Evolutionary conservation across 257 asterid species (phyloP).

Genomic region (Solanum rostratum): DNA sequence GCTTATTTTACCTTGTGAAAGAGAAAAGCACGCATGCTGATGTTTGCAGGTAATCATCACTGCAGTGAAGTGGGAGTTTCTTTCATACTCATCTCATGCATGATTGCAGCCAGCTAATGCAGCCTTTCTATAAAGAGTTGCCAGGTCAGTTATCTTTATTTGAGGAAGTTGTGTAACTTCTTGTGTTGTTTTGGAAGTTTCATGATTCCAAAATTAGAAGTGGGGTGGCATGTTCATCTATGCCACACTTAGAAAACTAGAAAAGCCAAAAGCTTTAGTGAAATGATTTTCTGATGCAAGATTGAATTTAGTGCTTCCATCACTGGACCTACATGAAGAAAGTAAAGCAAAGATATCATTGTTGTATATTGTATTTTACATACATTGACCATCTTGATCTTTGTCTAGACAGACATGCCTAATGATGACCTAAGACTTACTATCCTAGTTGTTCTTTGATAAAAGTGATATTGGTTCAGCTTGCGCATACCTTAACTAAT

Average conservation of each 20-base stretch:
- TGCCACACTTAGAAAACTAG: background rate
- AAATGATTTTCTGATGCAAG: background rate
- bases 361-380: background rate
- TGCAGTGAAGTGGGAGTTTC: background rate
- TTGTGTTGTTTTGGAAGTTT: background rate
- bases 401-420: background rate
- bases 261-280: background rate
- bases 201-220: background rate
- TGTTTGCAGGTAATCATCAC: background rate
- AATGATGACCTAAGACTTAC: background rate
- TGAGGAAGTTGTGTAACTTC: background rate
- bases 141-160: background rate
- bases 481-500: background rate
- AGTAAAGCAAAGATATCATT: background rate
- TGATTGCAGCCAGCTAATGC: background rate
- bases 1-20: background rate
- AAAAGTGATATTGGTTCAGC: background rate
- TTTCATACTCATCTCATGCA: background rate
- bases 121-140: background rate
- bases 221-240: background rate
- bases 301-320: background rate
- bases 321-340: background rate
- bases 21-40: background rate
- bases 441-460: background rate
- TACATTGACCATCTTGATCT: background rate